Conservation (phyloP, 2,329 filamentous ascomycete species). For the Colletotrichum sp. region DNA sequence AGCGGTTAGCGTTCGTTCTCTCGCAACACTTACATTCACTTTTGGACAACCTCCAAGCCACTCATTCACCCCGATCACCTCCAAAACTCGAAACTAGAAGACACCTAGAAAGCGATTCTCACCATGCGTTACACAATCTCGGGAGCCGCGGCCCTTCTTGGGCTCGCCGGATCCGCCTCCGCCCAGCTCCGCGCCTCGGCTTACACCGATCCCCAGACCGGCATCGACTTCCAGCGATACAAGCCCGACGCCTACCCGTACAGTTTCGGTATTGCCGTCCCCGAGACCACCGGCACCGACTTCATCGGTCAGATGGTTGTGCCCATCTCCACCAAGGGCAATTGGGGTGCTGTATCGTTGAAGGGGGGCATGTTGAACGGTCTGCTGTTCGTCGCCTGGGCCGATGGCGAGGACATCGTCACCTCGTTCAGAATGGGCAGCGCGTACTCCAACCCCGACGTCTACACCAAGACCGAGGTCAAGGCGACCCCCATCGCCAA, state of each 20-base stretch:
- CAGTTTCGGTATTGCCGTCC: slow-evolving; percentile 55
- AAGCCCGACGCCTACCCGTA: slow-evolving; percentile 35
- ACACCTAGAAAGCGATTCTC: background rate
- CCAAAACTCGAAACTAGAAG: background rate
- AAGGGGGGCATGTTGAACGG: slow-evolving; percentile 51
- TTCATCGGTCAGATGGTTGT: slow-evolving; percentile 59
- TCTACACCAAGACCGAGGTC: slow-evolving; percentile 44
- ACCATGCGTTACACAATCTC: slow-evolving; percentile 21
- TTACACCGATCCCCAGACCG: slow-evolving; percentile 48
- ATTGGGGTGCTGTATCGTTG: slow-evolving; percentile 55
- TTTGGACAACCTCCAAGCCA: background rate
- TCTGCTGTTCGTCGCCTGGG: slow-evolving; percentile 55
- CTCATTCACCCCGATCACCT: background rate
- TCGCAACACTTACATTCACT: background rate
- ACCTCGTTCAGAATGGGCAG: slow-evolving; percentile 33
- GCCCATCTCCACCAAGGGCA: slow-evolving; percentile 34
- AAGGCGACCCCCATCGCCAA: slow-evolving; percentile 50
- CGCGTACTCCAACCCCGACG: slow-evolving; percentile 50
- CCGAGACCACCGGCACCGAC: slow-evolving; percentile 52
- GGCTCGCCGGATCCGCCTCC: slow-evolving; percentile 24
- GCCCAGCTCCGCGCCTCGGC: slow-evolving; percentile 27
- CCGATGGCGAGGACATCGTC: slow-evolving; percentile 46
- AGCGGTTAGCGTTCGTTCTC: slow-evolving; percentile 13
- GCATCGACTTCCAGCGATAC: slow-evolving; percentile 35
- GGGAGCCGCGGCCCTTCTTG: slow-evolving; percentile 21